Percentiles rank a stretch among this genome's conserved stretches.
These are phyloP conservation scores for Skeletonema marinoi DNA, from an alignment of 108 stramenopile genomes.

Conservation along the genomic window DNA sequence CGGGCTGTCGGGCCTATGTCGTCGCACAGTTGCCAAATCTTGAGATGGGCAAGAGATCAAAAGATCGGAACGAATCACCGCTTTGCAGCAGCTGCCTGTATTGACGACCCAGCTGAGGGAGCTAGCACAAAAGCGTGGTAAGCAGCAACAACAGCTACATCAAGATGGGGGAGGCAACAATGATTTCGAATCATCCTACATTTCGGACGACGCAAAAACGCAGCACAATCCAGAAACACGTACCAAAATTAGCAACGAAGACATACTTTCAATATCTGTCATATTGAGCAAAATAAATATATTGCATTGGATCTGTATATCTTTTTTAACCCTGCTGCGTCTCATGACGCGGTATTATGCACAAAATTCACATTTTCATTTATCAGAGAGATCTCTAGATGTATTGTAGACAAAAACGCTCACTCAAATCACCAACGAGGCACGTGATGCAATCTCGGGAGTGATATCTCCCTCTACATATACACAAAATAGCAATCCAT, in stretches of 20 bases:
- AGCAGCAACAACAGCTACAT: not conserved
- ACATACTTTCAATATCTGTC: no score
- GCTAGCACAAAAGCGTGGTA: slow-evolving; percentile 16
- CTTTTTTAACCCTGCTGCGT: no score
- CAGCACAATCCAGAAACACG: slow-evolving; percentile 78
- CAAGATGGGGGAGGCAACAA: not conserved
- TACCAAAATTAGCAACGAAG: slow-evolving; percentile 78
- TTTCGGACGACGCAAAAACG: slow-evolving; percentile 54
- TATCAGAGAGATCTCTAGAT: no score
- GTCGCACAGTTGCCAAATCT: slow-evolving; percentile 75
- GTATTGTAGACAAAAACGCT: not conserved
- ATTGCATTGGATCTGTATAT: no score
- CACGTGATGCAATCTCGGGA: slow-evolving; percentile 62
- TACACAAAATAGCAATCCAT: slow-evolving; percentile 61
- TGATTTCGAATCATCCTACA: slow-evolving; percentile 14
- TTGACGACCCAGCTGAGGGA: slow-evolving; percentile 43
- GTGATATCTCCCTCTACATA: slow-evolving; percentile 56
- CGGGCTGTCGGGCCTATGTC: slow-evolving; percentile 62
- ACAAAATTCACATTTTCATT: no score
- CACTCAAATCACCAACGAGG: slow-evolving; percentile 47
- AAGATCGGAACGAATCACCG: slow-evolving; percentile 64
- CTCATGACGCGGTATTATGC: no score
- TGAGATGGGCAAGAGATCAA: slow-evolving; percentile 80
- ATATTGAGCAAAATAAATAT: no score
- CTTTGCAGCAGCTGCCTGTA: slow-evolving; percentile 61